Base-by-base conservation (phyloP, 805 yeast species). In the Candida boleticola region DNA sequence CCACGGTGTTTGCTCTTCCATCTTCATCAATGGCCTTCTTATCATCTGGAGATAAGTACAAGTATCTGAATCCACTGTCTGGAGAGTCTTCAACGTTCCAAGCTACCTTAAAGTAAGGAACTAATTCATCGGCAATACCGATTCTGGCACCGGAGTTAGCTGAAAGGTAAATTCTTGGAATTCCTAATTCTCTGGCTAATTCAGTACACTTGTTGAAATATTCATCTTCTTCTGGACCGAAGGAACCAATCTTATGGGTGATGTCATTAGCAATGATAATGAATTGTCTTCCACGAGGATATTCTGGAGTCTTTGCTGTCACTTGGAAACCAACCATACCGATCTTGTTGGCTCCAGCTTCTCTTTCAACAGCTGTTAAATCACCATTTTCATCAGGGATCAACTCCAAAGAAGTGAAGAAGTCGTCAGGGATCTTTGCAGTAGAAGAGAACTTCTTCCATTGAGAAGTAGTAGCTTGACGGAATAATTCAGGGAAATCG, bases 141-240 rank as follows among this genome's bases (percentile, higher is more conserved):
- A 93, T 87, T 74, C 99, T 83, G 36, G 99, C 99, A 76, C 99
- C 99, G 46, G 98, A 90, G 78, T 93, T 93, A 22, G 99, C 99
- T 54, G 97, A 88, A 54, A 93, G 74, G 69, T 93, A 93, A 43
- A 93, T 79, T 71, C 99, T 79, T 60, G 99, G 99, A 54, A 93
- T 82, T 46, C 99, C 99, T 51, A 83, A 76, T 60, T 79, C 74
- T 71, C 96, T 80, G 26, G 98, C 97, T 53, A 83, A 77, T 58
- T 89, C 95, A 27, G 99, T 93, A 50, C 90, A 96, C 61, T 84
- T 82, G 74, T 87, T 80, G 77, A 93, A 93, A 74, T 83, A 93
- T 43, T 73, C 75, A 69, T 93, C 99, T 71, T 93, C 99, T 55
- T 78, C 83, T 19, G 99, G 99, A 57, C 99, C 99, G 58, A 93